Evolutionary conservation across 2,329 filamentous ascomycete genomes (phyloP), one percentile per base, ranked within the genome.

Genomic region (Calonectria leucothoes): DNA sequence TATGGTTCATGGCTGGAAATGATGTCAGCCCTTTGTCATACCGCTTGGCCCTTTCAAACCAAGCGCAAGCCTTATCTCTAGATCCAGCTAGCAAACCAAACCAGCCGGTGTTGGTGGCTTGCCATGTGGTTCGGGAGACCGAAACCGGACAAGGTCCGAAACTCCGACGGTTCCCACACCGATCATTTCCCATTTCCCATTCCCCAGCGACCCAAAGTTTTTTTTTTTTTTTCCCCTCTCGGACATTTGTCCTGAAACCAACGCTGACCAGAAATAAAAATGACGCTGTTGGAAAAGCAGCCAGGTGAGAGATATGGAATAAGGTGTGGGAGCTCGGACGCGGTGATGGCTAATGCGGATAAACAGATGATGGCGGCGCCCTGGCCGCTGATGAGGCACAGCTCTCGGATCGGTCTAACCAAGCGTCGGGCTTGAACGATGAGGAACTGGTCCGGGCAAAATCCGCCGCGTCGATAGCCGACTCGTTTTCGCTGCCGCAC

Each of bases 381-480:
- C 33, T 23, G 55, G 33, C 35, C 37, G 14, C 37, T 1, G 66
- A 59, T 6, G 27, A 49, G 8, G 51, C 37, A 35, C 37, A 29
- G 42, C 42, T 31, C 20, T 66, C 63, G 20, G 42, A 66, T 37
- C 20, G 63, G 29, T 66, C 63, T n/a, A 66, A 48, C 39, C 12
- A 31, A n/a, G 49, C 6, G 11, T 45, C 33, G 17, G 51, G 45
- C 48, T 48, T 55, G 29, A 57, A 52, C 20, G 67, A 73, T 11
- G 66, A 70, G 23, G 70, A 68, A 6, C 20, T 79, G 37, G 29
- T 74, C 5, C 75, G 76, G 11, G 73, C 71, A 69, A 78, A 79
- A 57, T 77, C 78, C 3, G 63, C n/a, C 25, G 66, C 68, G 2
- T 79, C 78, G 6, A 76, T 79, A 52, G 78, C 78, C 1, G 78